A percentile compares a stretch with the other conserved stretches of the same genome.
Evolutionary conservation across 306 rosid genomes (phyloP).

Genomic region (Lathyrus oleraceus): DNA sequence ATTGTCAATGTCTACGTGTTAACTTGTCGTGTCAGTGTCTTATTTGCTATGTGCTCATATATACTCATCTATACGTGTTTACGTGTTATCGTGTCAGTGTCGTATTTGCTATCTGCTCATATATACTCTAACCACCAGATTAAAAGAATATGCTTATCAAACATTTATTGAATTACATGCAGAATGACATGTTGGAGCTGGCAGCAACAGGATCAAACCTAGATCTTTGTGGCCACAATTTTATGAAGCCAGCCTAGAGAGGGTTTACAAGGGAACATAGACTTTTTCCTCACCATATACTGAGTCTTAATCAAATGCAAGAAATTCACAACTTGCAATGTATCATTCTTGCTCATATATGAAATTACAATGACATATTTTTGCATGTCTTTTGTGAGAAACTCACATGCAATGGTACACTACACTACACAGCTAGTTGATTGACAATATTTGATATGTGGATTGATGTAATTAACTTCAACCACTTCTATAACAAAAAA

Average conservation of each 20-base stretch:
- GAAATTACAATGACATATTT: slow-evolving; percentile 3
- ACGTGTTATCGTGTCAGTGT: neutral
- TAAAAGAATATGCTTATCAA: slow-evolving; percentile 24
- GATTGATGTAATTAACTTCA: slow-evolving; percentile 7
- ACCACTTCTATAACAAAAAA: slow-evolving; percentile 23
- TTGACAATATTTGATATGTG: neutral
- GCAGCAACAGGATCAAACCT: slow-evolving; percentile 23
- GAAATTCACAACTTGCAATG: slow-evolving; percentile 24
- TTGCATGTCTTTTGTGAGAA: neutral
- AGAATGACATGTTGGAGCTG: slow-evolving; percentile 28
- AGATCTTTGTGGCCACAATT: slow-evolving; percentile 8
- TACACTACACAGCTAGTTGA: neutral
- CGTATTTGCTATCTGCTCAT: neutral
- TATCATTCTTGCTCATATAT: too few relatives aligned
- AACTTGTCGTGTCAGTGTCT: neutral
- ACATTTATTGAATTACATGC: slow-evolving; percentile 28
- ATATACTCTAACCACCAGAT: slow-evolving; percentile 2
- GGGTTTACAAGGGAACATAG: neutral
- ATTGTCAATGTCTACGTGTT: neutral
- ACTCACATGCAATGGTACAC: slow-evolving; percentile 19
- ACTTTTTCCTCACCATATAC: neutral
- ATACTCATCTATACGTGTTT: too few relatives aligned
- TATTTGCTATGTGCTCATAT: too few relatives aligned
- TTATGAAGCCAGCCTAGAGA: neutral
- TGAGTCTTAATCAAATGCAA: neutral